Conservation (phyloP, 495 filamentous ascomycete genomes). For the Polyplosphaeria fusca region DNA sequence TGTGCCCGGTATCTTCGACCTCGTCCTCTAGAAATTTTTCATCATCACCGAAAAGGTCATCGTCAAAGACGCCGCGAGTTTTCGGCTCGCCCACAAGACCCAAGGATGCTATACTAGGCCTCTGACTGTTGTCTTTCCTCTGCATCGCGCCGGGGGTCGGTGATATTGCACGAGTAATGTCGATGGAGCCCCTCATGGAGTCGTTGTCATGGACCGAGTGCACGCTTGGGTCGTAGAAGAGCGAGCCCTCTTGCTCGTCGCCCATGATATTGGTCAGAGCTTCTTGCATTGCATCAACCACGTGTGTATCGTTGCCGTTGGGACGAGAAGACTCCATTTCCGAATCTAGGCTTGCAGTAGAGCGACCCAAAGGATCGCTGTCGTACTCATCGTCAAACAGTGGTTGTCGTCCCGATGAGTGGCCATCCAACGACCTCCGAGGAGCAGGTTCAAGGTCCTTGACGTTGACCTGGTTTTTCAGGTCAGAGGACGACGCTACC, state of each 20-base stretch:
- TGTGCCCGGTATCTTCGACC: constrained; percentile 62
- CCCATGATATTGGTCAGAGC: constrained; percentile 95
- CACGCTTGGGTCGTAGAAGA: constrained; percentile 48
- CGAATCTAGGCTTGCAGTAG: constrained; percentile 56
- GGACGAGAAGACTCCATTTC: constrained; percentile 34
- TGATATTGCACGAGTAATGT: constrained; percentile 41
- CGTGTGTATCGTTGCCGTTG: constrained; percentile 45
- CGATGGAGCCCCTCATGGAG: constrained; percentile 56
- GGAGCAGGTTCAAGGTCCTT: constrained; percentile 43
- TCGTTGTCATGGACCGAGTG: constrained; percentile 48
- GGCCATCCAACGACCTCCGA: constrained; percentile 57
- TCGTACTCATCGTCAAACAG: constrained; percentile 68
- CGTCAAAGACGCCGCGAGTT: constrained; percentile 84
- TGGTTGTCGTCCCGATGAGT: constrained; percentile 50
- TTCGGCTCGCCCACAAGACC: constrained; percentile 80
- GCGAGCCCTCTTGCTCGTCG: constrained; percentile 57
- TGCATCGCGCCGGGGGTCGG: constrained; percentile 49
- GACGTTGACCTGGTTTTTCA: constrained; percentile 44
- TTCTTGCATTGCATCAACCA: constrained; percentile 90
- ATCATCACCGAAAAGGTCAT: constrained; percentile 91
- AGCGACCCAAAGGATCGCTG: constrained; percentile 59
- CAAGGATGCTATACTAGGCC: constrained; percentile 83
- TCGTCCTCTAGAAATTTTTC: constrained; percentile 84
- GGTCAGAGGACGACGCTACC: constrained; percentile 57
- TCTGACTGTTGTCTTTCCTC: constrained; percentile 49